These are phyloP conservation scores for Blastocystis hominis DNA, from an alignment of 352 stramenopile species.

Conservation along the genomic window DNA sequence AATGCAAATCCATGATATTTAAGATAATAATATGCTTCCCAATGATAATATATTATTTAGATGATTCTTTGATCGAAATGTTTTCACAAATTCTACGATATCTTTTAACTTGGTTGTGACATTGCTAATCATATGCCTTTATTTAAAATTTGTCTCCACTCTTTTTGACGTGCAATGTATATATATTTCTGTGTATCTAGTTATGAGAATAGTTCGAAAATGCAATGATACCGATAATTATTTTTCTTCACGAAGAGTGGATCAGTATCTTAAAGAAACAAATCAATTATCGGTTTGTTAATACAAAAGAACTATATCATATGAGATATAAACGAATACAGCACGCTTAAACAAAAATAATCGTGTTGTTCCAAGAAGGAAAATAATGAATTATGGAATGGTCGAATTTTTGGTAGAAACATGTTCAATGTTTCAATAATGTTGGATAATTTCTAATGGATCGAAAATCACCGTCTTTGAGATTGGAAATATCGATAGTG, in stretches of 20 bases:
- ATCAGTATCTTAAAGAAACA: not conserved
- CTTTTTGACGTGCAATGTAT: not conserved
- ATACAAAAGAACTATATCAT: constrained; percentile 22
- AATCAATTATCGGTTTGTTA: not conserved
- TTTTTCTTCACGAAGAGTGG: not conserved
- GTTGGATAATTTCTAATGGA: not conserved
- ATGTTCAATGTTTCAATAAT: not conserved
- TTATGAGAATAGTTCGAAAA: not conserved
- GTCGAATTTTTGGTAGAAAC: not conserved
- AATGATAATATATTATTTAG: not conserved
- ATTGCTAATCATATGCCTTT: not conserved
- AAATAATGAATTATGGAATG: not conserved
- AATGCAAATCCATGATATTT: not conserved
- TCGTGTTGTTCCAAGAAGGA: no score
- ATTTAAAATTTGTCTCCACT: not conserved
- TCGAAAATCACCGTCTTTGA: not conserved
- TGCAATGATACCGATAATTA: not conserved
- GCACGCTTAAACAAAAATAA: not conserved
- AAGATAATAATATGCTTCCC: not conserved
- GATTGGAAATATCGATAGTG: not conserved
- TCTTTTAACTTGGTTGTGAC: not conserved
- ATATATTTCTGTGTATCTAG: not conserved
- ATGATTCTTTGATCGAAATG: not conserved
- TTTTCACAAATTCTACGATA: not conserved
- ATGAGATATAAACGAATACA: not conserved